These are phyloP conservation scores for Suillus placidus DNA, from an alignment of 768 basidiomycete species.

Conservation along the genomic window DNA sequence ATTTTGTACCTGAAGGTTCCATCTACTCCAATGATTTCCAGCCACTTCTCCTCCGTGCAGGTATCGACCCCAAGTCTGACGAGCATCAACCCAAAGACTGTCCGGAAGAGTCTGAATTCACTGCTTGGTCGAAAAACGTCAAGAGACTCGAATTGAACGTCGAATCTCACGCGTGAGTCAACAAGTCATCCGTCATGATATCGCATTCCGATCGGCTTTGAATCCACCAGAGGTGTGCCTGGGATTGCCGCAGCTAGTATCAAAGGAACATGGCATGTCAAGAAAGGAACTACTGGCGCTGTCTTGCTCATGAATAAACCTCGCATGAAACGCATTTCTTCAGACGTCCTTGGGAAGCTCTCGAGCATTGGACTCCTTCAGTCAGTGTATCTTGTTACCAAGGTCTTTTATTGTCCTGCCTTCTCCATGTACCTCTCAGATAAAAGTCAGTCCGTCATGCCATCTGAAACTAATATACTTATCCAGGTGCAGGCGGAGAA, in stretches of 20 bases:
- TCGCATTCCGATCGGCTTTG: neutral
- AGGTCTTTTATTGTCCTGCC: conserved; percentile 5
- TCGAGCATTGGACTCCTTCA: neutral
- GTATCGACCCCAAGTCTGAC: neutral
- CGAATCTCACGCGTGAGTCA: neutral
- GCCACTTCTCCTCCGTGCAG: neutral
- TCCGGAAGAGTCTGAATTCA: conserved; percentile 1
- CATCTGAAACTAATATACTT: neutral
- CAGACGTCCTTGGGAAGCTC: neutral
- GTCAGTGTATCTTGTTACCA: neutral
- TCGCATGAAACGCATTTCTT: neutral
- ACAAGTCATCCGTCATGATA: neutral
- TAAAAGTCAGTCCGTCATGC: neutral
- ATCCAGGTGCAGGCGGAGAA: conserved; percentile 4
- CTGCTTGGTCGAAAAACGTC: conserved; percentile 3
- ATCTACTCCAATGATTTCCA: neutral
- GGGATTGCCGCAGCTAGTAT: neutral
- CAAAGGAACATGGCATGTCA: conserved; percentile 7
- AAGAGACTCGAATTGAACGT: neutral
- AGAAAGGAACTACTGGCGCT: neutral
- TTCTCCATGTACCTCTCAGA: conserved; percentile 5
- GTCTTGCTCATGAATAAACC: conserved; percentile 6
- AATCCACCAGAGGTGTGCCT: neutral
- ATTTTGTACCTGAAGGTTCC: neutral
- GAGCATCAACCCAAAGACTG: neutral